Conservation (phyloP, 1,284 basidiomycete species). For the Tausonia pullulans region DNA sequence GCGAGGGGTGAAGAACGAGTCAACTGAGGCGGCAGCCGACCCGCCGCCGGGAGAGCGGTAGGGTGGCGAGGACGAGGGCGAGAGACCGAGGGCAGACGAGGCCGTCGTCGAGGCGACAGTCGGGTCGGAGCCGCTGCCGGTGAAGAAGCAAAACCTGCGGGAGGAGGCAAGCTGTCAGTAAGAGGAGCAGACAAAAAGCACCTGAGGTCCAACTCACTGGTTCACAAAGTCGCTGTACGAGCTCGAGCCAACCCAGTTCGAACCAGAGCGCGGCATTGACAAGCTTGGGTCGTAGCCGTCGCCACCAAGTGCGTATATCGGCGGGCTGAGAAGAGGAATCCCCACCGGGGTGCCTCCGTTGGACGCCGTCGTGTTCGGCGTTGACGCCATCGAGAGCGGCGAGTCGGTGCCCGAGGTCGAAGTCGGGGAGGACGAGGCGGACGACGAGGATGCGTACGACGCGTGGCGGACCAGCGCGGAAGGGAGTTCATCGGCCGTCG, state of each 20-base stretch:
- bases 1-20: background rate
- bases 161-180: background rate
- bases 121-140: background rate
- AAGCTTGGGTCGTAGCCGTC: constrained; percentile 13
- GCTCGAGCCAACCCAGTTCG: background rate
- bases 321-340: constrained; percentile 18
- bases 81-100: background rate
- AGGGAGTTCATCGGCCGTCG: constrained; percentile 17
- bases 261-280: constrained; percentile 18
- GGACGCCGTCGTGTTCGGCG: constrained; percentile 4
- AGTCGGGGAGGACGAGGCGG: background rate
- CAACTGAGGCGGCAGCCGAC: background rate
- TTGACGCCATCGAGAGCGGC: background rate
- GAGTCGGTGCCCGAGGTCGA: background rate
- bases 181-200: background rate
- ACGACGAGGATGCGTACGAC: background rate
- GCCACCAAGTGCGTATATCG: constrained; percentile 23
- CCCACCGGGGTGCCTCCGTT: constrained; percentile 23
- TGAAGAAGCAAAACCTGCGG: constrained; percentile 15
- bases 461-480: background rate
- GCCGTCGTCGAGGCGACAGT: background rate
- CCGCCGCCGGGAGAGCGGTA: too few relatives aligned
- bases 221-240: constrained; percentile 32
- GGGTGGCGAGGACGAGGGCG: background rate
- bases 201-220: constrained; percentile 27